Base-by-base conservation (phyloP, 2,329 filamentous ascomycete species). In the Chaetomiaceae sp. region DNA sequence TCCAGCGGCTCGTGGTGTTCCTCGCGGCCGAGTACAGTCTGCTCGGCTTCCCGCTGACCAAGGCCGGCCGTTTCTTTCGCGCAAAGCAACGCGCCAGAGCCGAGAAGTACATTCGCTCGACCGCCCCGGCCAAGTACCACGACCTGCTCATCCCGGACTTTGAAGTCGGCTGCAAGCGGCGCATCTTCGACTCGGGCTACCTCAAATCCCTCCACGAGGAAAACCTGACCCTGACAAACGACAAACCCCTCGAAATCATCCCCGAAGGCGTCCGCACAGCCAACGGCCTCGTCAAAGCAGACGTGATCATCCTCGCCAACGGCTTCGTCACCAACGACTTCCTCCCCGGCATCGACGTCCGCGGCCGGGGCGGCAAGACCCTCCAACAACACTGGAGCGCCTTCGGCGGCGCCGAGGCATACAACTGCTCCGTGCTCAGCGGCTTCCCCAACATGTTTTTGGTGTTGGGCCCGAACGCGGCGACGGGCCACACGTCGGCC, bases 371-470 rank as follows among this genome's bases (percentile, higher is more conserved):
- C 1, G 78, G 78, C 14, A 72, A 75, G 56, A 74, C 74, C 11
- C 62, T 84, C 2, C 69, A 78, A 6, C 67, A 83, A 53, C 72
- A 80, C 17, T 86, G 83, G 83, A 70, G 77, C 1, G 69, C 74
- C 20, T 74, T 78, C 47, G 82, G 81, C n/a, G 84, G 83, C 0
- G 70, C 80, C 0, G 80, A 79, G 56, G 84, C 82, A 0, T 87
- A 87, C 63, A 76, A 81, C 51, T 78, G 77, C 20, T 76, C 76
- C 1, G 74, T 76, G 1, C 69, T 85, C 66, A 78, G 79, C 58
- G 78, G 77, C 0, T 85, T 84, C 61, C 83, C 83, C 2, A 87
- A 87, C 62, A 81, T 85, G 61, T 85, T 86, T 68, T 72, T 84
- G 53, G 67, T 85, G 0, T 76, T 83, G 37, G 83, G 83, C 0